phyloP scores from a whole-genome alignment of 1,284 basidiomycete genomes.

The Lentinula novae-zelandiae region DNA sequence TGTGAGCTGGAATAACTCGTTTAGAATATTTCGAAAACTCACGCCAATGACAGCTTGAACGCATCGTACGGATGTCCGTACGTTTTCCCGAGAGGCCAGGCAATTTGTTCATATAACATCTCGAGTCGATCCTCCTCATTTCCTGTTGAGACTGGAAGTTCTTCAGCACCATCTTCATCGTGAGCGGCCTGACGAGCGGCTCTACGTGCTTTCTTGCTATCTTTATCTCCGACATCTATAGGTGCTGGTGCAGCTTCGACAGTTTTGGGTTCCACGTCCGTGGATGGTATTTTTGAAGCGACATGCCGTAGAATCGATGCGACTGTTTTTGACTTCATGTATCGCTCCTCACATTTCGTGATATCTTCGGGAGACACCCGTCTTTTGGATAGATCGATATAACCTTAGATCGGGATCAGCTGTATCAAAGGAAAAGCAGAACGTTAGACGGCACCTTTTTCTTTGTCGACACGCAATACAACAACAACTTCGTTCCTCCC shows the following conservation, averaged over 20 bases:
- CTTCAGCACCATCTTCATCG: constrained; percentile 41
- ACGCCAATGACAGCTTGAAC: constrained; percentile 95
- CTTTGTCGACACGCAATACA: constrained; percentile 97
- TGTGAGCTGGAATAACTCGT: constrained; percentile 4
- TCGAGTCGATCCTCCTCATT: constrained; percentile 78
- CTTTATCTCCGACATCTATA: constrained; percentile 38
- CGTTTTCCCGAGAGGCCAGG: constrained; percentile 90
- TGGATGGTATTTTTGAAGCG: constrained; percentile 76
- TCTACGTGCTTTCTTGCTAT: constrained; percentile 42
- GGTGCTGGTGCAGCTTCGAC: constrained; percentile 25
- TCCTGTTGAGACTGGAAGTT: constrained; percentile 26
- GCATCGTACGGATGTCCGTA: constrained; percentile 98
- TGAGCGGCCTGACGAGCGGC: constrained; percentile 42
- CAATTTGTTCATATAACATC: constrained; percentile 86
- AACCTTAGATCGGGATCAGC: constrained; percentile 53
- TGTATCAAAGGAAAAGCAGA: constrained; percentile 13
- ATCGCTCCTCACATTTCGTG: constrained; percentile 96
- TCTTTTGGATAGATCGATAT: constrained; percentile 99
- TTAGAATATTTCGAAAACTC: constrained; percentile 29
- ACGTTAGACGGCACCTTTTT: constrained; percentile 72
- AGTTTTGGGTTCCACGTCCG: constrained; percentile 28
- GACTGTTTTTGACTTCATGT: constrained; percentile 96
- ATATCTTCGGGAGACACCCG: constrained; percentile 99
- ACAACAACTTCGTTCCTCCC: constrained; percentile 99
- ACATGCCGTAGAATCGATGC: constrained; percentile 94